Evolutionary conservation across 352 stramenopile species (phyloP), one percentile per base, ranked within the genome.

Genomic region (Phytopythium aichiense): DNA sequence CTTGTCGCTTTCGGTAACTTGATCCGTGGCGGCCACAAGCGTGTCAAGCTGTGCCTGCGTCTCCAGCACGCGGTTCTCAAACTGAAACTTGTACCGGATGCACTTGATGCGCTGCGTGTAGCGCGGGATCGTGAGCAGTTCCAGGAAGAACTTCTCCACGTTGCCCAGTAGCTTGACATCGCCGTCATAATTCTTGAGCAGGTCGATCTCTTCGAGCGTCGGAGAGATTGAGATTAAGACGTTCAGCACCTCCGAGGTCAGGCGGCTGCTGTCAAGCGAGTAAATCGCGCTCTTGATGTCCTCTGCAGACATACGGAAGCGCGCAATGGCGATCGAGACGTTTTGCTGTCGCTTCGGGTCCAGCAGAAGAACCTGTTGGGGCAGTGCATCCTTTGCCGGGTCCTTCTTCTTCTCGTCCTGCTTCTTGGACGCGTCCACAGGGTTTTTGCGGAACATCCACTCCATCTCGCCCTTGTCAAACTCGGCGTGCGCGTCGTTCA

Each of bases 281-380:
- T 95, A 91, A 28, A 97, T 92, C 22, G 88, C 88, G 12, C 82
- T 78, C 56, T 94, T 92, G 54, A 97, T 92, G 60, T 96, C 86
- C 1, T 78, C 65, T 0, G 86, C 84, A 58, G 87, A 95, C 83
- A 99, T 97, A 37, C 97, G 91, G 52, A 99, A 91, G 37, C 96
- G 89, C 30, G 94, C 95, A 56, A 99, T 94, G 20, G 97, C 96
- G 45, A 99, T 99, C n/a, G 93, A 96, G 1, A 98, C 95, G 79
- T 99, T 99, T 73, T 99, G 97, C 42, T 97, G 92, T 28, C 94
- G 87, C 73, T 99, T 99, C 2, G 92, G 83, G 66, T 99, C 97
- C 52, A 99, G 91, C 18, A 99, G 74, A 25, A 94, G 72, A 8
- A 95, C 87, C 40, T 84, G 76, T 64, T 91, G 84, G 0, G 81